A percentile compares a stretch with the other conserved stretches of the same genome.
These are phyloP conservation scores for Ascocoryne sarcoides DNA, from an alignment of 2,329 filamentous ascomycete species.

Conservation along the genomic window DNA sequence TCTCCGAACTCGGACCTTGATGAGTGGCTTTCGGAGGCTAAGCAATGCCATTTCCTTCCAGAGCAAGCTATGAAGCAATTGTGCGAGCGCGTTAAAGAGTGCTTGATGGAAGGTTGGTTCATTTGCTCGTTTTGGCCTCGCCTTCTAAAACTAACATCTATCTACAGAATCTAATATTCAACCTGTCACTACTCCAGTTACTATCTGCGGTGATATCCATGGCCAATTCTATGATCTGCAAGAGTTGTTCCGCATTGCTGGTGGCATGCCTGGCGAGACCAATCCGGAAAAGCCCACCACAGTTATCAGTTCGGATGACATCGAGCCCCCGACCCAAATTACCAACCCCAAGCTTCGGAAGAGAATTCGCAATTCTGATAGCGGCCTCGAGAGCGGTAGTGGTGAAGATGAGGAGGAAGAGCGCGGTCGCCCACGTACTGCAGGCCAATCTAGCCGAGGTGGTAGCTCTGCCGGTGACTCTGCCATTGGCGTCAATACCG, in stretches of 20 bases:
- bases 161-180: slow-evolving; percentile 92
- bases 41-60: slow-evolving; percentile 93
- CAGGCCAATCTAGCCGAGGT: slow-evolving; percentile 34
- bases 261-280: slow-evolving; percentile 86
- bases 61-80: slow-evolving; percentile 97
- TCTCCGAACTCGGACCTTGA: slow-evolving; percentile 78
- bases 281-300: slow-evolving; percentile 60
- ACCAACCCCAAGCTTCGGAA: slow-evolving; percentile 79
- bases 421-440: slow-evolving; percentile 37
- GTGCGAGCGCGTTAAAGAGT: slow-evolving; percentile 98
- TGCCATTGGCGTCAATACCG: slow-evolving; percentile 29
- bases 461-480: slow-evolving; percentile 32
- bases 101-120: slow-evolving; percentile 86
- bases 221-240: slow-evolving; percentile 98
- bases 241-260: slow-evolving; percentile 92
- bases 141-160: slow-evolving; percentile 16
- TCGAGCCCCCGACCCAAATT: slow-evolving; percentile 84
- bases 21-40: slow-evolving; percentile 94
- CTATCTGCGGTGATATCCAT: slow-evolving; percentile 95
- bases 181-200: slow-evolving; percentile 92
- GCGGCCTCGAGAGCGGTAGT: slow-evolving; percentile 38
- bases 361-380: slow-evolving; percentile 63
- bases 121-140: background rate
- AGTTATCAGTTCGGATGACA: slow-evolving; percentile 80
- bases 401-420: slow-evolving; percentile 42